phyloP scores from a whole-genome alignment of 352 stramenopile genomes.

The Globisporangium nodosum region DNA sequence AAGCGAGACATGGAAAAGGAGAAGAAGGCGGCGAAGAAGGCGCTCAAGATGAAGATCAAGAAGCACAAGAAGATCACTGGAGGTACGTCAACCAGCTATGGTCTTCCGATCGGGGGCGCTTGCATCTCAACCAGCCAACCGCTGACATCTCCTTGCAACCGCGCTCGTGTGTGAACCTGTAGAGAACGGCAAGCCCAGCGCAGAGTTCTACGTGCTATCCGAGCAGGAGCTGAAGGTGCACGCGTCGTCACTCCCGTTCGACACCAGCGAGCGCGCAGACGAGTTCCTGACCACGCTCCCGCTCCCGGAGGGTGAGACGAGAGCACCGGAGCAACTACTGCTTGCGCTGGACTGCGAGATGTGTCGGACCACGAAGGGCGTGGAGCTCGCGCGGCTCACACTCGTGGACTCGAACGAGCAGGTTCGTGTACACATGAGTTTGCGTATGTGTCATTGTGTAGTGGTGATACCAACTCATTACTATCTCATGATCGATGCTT shows the following conservation, averaged over 20 bases:
- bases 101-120: neutral
- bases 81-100: conserved; percentile 16
- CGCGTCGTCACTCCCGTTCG: conserved; percentile 48
- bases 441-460: no score
- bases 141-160: neutral
- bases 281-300: conserved; percentile 42
- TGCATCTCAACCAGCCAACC: neutral
- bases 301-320: conserved; percentile 24
- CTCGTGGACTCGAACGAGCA: conserved; percentile 59
- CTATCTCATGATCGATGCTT: neutral
- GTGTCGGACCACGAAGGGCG: conserved; percentile 80
- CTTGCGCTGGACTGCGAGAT: conserved; percentile 86
- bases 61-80: conserved; percentile 75
- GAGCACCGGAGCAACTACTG: conserved; percentile 37
- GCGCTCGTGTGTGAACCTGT: neutral
- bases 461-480: no score
- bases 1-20: conserved; percentile 71
- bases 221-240: conserved; percentile 51
- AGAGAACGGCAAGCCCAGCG: conserved; percentile 42
- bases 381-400: conserved; percentile 74
- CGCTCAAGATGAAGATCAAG: conserved; percentile 86
- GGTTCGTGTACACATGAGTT: conserved; percentile 14
- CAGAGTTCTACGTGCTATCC: conserved; percentile 77
- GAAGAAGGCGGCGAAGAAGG: conserved; percentile 72
- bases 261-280: conserved; percentile 23